Percentiles rank a stretch among this genome's conserved stretches.
phyloP scores from a whole-genome alignment of 2,329 filamentous ascomycete species.

The Microdochium trichocladiopsis region DNA sequence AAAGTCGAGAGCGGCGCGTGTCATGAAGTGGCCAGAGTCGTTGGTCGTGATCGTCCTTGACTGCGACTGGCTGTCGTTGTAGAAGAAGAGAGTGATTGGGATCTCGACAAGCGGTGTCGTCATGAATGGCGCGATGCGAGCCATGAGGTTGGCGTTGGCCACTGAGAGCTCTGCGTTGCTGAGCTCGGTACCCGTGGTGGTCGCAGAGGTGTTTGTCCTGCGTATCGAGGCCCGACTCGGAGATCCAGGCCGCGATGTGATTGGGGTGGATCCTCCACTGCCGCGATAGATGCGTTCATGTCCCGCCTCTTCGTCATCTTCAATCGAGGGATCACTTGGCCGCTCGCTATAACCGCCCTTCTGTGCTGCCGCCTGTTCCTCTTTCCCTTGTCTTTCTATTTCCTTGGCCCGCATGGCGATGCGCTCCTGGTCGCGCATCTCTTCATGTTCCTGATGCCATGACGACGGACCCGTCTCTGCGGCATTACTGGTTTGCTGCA shows the following conservation, averaged over 20 bases:
- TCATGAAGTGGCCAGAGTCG: constrained; percentile 79
- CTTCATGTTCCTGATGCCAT: constrained; percentile 36
- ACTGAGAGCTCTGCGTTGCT: constrained; percentile 66
- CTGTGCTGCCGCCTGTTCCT: constrained; percentile 63
- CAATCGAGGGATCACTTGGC: constrained; percentile 38
- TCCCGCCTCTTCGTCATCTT: constrained; percentile 25
- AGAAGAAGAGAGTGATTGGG: constrained; percentile 91
- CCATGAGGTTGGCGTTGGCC: constrained; percentile 84
- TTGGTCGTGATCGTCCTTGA: constrained; percentile 82
- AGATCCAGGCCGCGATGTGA: constrained; percentile 31
- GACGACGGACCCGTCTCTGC: constrained; percentile 16
- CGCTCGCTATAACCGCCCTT: constrained; percentile 69
- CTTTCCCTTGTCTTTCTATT: constrained; percentile 65
- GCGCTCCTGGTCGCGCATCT: constrained; percentile 50
- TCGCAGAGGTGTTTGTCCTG: constrained; percentile 18
- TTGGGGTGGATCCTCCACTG: constrained; percentile 7
- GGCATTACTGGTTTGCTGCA: constrained; percentile 22
- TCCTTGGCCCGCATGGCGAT: constrained; percentile 70
- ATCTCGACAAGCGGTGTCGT: constrained; percentile 71
- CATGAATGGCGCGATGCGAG: constrained; percentile 81
- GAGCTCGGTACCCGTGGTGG: constrained; percentile 44
- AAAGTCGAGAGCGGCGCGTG: constrained; percentile 79
- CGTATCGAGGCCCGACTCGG: constrained; percentile 32
- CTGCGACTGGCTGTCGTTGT: constrained; percentile 75
- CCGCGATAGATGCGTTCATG: constrained; percentile 1